A percentile compares a stretch with the other conserved stretches of the same genome.
Evolutionary conservation across 2,329 filamentous ascomycete genomes (phyloP).

Genomic region (Aureobasidium subglaciale): DNA sequence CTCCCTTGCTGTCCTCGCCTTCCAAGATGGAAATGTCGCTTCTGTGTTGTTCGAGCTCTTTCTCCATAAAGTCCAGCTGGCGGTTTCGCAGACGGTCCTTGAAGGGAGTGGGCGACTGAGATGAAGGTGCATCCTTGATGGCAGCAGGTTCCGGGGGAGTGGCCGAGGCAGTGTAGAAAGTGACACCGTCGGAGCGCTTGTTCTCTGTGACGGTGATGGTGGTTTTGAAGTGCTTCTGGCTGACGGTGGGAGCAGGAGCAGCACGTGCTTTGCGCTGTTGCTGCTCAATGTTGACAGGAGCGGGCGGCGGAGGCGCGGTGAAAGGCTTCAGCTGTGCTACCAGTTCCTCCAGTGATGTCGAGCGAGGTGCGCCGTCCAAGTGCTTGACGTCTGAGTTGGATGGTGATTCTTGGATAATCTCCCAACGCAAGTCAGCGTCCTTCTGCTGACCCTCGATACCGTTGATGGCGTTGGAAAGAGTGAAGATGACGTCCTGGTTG

Average conservation of each 20-base stretch:
- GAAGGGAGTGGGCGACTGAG: conserved; percentile 43
- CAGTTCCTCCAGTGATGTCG: conserved; percentile 33
- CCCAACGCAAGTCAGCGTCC: conserved; percentile 32
- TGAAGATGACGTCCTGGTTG: conserved; percentile 35
- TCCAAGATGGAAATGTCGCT: conserved; percentile 13
- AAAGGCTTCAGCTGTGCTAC: conserved; percentile 60
- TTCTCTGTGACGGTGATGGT: conserved; percentile 44
- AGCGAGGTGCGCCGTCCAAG: conserved; percentile 25
- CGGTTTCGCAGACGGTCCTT: conserved; percentile 63
- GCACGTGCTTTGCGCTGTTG: conserved; percentile 11
- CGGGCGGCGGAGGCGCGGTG: conserved; percentile 72
- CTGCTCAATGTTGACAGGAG: conserved; percentile 37
- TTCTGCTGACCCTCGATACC: conserved; percentile 31
- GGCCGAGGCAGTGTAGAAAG: conserved; percentile 45
- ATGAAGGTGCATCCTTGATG: conserved; percentile 14
- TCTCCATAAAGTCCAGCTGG: conserved; percentile 36
- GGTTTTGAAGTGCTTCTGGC: conserved; percentile 18
- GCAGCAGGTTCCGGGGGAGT: conserved; percentile 35
- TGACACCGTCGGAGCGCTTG: conserved; percentile 43
- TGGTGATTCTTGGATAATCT: conserved; percentile 29
- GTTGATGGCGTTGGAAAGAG: conserved; percentile 38
- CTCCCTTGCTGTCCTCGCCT: conserved; percentile 44
- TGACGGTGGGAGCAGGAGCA: background rate
- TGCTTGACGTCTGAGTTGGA: conserved; percentile 27
- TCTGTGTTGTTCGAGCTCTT: conserved; percentile 32